Evolutionary conservation across 73 alveolate genomes (phyloP).

Genomic region (Halteria grandinella): DNA sequence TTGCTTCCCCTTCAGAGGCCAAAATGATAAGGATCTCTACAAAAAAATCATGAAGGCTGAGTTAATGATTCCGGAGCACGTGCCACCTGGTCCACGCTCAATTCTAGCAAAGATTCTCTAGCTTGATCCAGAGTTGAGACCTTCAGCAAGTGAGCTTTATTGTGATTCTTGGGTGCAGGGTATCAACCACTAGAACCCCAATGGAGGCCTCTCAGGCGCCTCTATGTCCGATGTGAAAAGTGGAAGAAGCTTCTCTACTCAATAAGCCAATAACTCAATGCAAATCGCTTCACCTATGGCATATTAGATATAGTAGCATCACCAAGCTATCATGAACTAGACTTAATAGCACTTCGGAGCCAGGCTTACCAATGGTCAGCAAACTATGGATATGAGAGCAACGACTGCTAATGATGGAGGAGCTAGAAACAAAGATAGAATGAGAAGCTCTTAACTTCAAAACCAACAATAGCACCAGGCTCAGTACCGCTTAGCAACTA

Average conservation of each 20-base stretch:
- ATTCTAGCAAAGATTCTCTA: slow-evolving; percentile 16
- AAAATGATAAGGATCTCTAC: slow-evolving; percentile 77
- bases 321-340: not conserved
- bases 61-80: slow-evolving; percentile 27
- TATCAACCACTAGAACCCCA: not conserved
- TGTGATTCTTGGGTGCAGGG: slow-evolving; percentile 54
- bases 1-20: slow-evolving; percentile 78
- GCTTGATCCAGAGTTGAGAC: slow-evolving; percentile 28
- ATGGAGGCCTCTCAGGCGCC: not conserved
- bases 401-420: not conserved
- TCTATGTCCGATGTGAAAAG: too few relatives aligned
- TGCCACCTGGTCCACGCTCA: slow-evolving; percentile 39
- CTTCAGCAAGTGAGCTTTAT: slow-evolving; percentile 48
- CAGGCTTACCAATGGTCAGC: not conserved
- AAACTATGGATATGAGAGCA: not conserved
- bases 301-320: too few relatives aligned
- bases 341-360: not conserved
- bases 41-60: slow-evolving; percentile 58
- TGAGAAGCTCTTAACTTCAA: slow-evolving; percentile 17
- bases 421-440: slow-evolving; percentile 23
- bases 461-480: slow-evolving; percentile 8
- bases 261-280: too few relatives aligned
- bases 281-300: too few relatives aligned
- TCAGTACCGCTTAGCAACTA: not conserved
- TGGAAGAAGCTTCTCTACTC: slow-evolving; percentile 9